A percentile compares a stretch with the other conserved stretches of the same genome.
Evolutionary conservation across 2,329 filamentous ascomycete genomes (phyloP).

Genomic region (Ophiostoma australiae): DNA sequence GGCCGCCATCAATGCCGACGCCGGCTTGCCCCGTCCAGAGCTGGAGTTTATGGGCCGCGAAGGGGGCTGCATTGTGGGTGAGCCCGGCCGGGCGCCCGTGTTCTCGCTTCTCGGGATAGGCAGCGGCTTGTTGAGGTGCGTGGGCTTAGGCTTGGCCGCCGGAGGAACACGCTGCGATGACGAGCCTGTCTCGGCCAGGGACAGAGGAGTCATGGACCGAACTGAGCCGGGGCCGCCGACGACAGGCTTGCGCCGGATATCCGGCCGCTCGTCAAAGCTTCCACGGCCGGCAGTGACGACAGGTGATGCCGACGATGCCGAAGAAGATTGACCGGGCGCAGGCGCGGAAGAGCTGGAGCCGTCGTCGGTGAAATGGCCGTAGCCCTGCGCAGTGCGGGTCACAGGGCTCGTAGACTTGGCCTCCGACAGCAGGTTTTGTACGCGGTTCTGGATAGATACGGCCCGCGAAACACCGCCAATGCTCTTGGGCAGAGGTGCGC

Average conservation of each 20-base stretch:
- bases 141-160: slow-evolving; percentile 56
- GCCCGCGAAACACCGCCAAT: slow-evolving; percentile 61
- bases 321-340: slow-evolving; percentile 24
- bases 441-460: slow-evolving; percentile 83
- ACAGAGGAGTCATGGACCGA: not conserved
- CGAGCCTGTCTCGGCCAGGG: slow-evolving; percentile 38
- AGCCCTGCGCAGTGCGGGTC: slow-evolving; percentile 75
- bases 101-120: slow-evolving; percentile 18
- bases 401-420: slow-evolving; percentile 56
- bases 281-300: slow-evolving; percentile 23
- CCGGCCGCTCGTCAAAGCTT: slow-evolving; percentile 21
- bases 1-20: slow-evolving; percentile 39
- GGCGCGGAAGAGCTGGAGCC: slow-evolving; percentile 30
- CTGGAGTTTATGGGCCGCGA: slow-evolving; percentile 18
- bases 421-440: slow-evolving; percentile 79
- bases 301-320: slow-evolving; percentile 25
- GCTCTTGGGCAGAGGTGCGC: slow-evolving; percentile 41
- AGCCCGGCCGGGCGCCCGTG: slow-evolving; percentile 35
- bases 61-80: slow-evolving; percentile 37
- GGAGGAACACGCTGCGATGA: not conserved
- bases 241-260: slow-evolving; percentile 22
- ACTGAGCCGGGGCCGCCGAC: slow-evolving; percentile 8
- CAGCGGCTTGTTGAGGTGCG: slow-evolving; percentile 50
- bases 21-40: not conserved
- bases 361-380: slow-evolving; percentile 68